phyloP scores from a whole-genome alignment of 2,329 filamentous ascomycete species.

The Lasiodiplodia theobromae region DNA sequence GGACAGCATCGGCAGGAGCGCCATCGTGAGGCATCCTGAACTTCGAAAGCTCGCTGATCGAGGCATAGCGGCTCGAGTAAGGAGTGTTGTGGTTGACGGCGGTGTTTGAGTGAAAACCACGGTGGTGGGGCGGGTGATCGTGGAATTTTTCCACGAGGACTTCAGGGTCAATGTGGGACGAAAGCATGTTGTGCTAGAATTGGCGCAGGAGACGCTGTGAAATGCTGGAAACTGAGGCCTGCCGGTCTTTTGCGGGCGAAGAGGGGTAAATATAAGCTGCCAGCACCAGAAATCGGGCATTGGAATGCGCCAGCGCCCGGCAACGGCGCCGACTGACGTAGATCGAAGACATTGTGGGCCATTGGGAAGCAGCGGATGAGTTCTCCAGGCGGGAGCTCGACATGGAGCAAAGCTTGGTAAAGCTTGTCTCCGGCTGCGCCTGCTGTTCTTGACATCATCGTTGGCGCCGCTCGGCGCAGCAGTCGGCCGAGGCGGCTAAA shows the following conservation, averaged over 20 bases:
- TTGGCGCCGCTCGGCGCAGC: neutral
- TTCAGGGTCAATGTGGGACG: conserved; percentile 58
- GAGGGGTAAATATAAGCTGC: conserved; percentile 2
- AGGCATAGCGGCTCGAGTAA: conserved; percentile 65
- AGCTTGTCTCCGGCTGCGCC: conserved; percentile 28
- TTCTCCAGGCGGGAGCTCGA: conserved; percentile 10
- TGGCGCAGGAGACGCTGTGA: neutral
- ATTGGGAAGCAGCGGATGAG: neutral
- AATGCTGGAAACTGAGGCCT: neutral
- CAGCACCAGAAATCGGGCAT: neutral
- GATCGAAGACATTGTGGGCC: neutral
- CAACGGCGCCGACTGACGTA: conserved; percentile 15
- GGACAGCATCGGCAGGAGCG: conserved; percentile 67
- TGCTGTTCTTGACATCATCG: conserved; percentile 21
- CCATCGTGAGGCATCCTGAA: conserved; percentile 65
- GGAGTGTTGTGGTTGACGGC: conserved; percentile 61
- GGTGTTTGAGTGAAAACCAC: conserved; percentile 45
- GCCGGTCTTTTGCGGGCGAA: too few relatives aligned
- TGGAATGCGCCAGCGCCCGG: neutral
- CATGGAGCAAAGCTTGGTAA: conserved; percentile 31
- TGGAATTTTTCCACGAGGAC: conserved; percentile 62
- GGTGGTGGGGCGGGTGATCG: conserved; percentile 52
- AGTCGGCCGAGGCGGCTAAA: neutral
- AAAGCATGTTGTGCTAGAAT: conserved; percentile 15
- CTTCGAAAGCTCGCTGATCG: conserved; percentile 63